Evolutionary conservation across 2,329 filamentous ascomycete genomes (phyloP).

Genomic region (Cladosporium sphaerospermum): DNA sequence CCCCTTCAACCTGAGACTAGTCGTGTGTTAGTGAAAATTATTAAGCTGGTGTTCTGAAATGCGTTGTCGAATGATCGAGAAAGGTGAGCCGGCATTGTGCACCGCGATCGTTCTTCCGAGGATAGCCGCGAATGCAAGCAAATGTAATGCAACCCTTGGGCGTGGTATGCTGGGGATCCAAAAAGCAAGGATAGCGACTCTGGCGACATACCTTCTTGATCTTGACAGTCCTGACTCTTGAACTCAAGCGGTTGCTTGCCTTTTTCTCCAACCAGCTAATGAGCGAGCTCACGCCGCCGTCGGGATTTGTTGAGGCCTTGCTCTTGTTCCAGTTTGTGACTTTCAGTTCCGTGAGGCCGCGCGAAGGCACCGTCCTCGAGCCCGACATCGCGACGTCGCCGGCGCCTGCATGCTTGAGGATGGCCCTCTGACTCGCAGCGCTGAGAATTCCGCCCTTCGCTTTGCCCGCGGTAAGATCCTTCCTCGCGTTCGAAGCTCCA

Average conservation of each 20-base stretch:
- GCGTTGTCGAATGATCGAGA: neutral
- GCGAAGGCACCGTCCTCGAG: constrained; percentile 10
- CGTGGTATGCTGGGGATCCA: neutral
- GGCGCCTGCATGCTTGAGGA: constrained; percentile 26
- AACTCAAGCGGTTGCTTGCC: constrained; percentile 27
- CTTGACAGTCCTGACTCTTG: constrained; percentile 27
- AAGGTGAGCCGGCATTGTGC: constrained; percentile 10
- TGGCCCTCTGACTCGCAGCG: constrained; percentile 23
- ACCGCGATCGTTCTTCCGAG: constrained; percentile 28
- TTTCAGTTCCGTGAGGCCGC: constrained; percentile 30
- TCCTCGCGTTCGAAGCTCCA: constrained; percentile 2
- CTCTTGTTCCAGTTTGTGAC: constrained; percentile 38
- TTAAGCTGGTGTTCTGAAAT: neutral
- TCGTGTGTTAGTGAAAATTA: constrained; percentile 20
- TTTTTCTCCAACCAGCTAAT: constrained; percentile 38
- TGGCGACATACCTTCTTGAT: constrained; percentile 33
- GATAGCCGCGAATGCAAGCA: constrained; percentile 20
- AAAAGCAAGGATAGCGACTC: constrained; percentile 8
- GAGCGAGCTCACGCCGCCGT: constrained; percentile 32
- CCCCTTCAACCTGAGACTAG: constrained; percentile 31
- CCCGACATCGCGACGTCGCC: constrained; percentile 26
- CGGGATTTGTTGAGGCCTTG: constrained; percentile 29
- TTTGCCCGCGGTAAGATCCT: constrained; percentile 15
- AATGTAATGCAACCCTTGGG: neutral
- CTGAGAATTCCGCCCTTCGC: constrained; percentile 15